A percentile compares a stretch with the other conserved stretches of the same genome.
phyloP scores from a whole-genome alignment of 768 basidiomycete genomes.

The Candolleomyces efflorescens region DNA sequence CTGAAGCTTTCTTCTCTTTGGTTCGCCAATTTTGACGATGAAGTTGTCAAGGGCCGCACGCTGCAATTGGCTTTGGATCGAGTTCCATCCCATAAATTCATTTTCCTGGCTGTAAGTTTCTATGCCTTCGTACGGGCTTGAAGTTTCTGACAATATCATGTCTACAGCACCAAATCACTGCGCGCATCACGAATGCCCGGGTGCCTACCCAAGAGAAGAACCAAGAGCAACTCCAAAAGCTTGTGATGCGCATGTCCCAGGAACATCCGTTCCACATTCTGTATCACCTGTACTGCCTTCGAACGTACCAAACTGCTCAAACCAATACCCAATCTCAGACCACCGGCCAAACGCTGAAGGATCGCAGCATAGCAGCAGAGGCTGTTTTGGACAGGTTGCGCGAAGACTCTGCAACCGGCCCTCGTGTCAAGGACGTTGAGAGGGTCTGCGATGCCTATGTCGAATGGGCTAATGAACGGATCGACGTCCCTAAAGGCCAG shows the following conservation, averaged over 20 bases:
- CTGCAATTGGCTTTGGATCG: conserved; percentile 45
- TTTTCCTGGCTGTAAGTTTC: conserved; percentile 65
- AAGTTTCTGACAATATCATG: background rate
- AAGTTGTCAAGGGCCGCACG: conserved; percentile 36
- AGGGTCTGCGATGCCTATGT: conserved; percentile 60
- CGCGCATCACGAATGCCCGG: conserved; percentile 61
- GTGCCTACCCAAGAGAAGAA: conserved; percentile 25
- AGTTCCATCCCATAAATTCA: conserved; percentile 83
- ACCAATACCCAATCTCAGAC: background rate
- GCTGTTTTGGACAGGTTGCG: conserved; percentile 55
- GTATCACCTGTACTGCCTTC: conserved; percentile 83
- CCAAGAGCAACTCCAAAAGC: conserved; percentile 57
- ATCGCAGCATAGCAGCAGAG: conserved; percentile 61
- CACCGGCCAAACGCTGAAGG: conserved; percentile 37
- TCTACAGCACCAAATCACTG: conserved; percentile 80
- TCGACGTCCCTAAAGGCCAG: conserved; percentile 31
- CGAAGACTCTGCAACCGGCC: conserved; percentile 28
- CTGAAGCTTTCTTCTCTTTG: conserved; percentile 88
- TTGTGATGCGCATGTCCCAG: conserved; percentile 71
- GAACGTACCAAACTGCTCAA: background rate
- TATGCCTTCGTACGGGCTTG: background rate
- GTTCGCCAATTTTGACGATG: conserved; percentile 80
- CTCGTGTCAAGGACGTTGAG: conserved; percentile 52
- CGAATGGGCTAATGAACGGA: conserved; percentile 65
- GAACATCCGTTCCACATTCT: conserved; percentile 95